These are phyloP conservation scores for Blastobotrys serpentis DNA, from an alignment of 1,139 yeast species.

Conservation along the genomic window DNA sequence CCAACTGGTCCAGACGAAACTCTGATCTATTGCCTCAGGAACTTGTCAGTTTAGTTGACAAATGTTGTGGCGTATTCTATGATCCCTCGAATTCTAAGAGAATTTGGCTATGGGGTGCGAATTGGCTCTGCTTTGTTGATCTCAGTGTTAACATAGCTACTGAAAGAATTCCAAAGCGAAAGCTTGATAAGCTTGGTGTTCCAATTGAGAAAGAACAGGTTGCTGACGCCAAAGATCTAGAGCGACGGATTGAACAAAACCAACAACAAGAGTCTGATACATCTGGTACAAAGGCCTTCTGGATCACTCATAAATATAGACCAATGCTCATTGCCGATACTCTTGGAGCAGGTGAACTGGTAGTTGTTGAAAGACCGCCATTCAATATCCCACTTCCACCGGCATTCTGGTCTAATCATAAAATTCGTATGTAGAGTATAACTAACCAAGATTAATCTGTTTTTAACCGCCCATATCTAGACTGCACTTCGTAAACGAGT, in stretches of 20 bases:
- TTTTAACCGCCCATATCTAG: too few species aligned
- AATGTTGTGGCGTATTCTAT: slow-evolving; percentile 69
- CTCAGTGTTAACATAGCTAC: slow-evolving; percentile 58
- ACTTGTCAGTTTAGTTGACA: slow-evolving; percentile 58
- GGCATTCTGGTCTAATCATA: slow-evolving; percentile 70
- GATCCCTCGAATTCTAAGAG: slow-evolving; percentile 43
- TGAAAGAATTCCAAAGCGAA: slow-evolving; percentile 41
- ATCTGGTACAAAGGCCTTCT: slow-evolving; percentile 47
- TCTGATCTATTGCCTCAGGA: slow-evolving; percentile 72
- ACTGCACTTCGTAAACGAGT: too few species aligned
- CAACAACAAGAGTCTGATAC: slow-evolving; percentile 18
- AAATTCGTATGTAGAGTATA: slow-evolving; percentile 46
- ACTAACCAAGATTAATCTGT: slow-evolving; percentile 4
- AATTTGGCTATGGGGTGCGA: slow-evolving; percentile 86
- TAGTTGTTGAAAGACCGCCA: slow-evolving; percentile 76
- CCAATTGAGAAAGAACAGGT: slow-evolving; percentile 37
- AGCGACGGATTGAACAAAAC: slow-evolving; percentile 55
- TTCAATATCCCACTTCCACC: slow-evolving; percentile 62
- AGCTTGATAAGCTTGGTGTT: slow-evolving; percentile 62
- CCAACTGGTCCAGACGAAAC: slow-evolving; percentile 79
- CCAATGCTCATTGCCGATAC: slow-evolving; percentile 65
- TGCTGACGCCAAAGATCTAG: slow-evolving; percentile 33
- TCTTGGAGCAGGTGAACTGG: slow-evolving; percentile 58
- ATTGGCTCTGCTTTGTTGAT: slow-evolving; percentile 79
- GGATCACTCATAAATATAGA: slow-evolving; percentile 74